A percentile compares a stretch with the other conserved stretches of the same genome.
Conservation (phyloP, 2,329 filamentous ascomycete genomes). For the Diaporthe capsici region DNA sequence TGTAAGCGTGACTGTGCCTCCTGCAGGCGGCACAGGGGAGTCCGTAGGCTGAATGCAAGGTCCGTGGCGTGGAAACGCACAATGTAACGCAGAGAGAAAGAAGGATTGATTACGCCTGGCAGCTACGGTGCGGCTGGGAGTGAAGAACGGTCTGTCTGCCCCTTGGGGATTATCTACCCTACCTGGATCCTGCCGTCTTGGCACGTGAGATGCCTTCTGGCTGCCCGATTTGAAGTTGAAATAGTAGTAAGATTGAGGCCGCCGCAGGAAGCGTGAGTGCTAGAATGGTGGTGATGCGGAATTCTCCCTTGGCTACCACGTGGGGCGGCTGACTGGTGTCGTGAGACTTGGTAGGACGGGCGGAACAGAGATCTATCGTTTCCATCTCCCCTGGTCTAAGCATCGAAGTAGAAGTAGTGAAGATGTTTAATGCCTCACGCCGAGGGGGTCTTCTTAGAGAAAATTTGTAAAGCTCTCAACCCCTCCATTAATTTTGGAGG, state of each 20-base stretch:
- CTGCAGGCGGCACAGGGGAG: neutral
- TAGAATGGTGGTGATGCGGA: neutral
- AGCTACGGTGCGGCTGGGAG: neutral
- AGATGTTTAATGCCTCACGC: neutral
- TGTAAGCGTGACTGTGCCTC: conserved; percentile 12
- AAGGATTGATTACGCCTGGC: neutral
- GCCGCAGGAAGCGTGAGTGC: neutral
- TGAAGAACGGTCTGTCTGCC: neutral
- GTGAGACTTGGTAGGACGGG: neutral
- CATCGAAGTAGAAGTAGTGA: neutral
- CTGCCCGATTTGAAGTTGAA: neutral
- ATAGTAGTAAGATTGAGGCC: neutral
- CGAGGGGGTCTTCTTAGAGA: conserved; percentile 1
- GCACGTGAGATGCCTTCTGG: neutral
- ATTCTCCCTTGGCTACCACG: neutral
- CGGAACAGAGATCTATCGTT: neutral
- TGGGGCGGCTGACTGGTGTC: conserved; percentile 16
- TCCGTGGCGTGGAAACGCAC: conserved; percentile 6
- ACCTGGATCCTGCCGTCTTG: neutral
- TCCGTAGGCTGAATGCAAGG: conserved; percentile 16
- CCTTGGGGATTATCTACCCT: neutral
- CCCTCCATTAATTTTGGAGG: conserved; percentile 30
- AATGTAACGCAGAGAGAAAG: neutral
- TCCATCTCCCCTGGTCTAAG: neutral
- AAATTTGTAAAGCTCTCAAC: conserved; percentile 15